Percentiles rank a stretch among this genome's conserved stretches.
Evolutionary conservation across 2,329 filamentous ascomycete species (phyloP).

Genomic region (Biscogniauxia sp.): DNA sequence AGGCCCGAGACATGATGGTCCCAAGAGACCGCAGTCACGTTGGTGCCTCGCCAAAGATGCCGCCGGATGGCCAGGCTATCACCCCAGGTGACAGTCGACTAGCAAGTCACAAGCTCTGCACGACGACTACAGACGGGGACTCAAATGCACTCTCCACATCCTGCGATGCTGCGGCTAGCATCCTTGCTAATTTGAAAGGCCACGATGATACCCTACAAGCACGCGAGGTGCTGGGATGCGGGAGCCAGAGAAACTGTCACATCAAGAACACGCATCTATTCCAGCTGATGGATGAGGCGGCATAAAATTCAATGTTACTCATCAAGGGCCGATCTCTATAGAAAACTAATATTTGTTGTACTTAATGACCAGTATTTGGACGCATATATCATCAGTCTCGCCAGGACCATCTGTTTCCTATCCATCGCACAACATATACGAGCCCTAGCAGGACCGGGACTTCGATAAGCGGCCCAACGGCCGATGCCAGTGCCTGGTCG

Average conservation of each 20-base stretch:
- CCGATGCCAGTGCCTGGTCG: conserved; percentile 77
- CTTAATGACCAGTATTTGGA: neutral
- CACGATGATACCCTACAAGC: conserved; percentile 20
- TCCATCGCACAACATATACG: conserved; percentile 69
- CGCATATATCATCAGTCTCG: conserved; percentile 31
- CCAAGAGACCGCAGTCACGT: neutral
- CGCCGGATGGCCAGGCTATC: neutral
- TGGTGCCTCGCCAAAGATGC: neutral
- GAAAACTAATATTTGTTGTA: too few relatives aligned
- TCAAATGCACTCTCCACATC: conserved; percentile 19
- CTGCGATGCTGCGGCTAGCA: conserved; percentile 29
- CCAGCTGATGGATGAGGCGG: conserved; percentile 30
- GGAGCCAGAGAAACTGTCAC: conserved; percentile 21
- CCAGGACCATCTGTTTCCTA: conserved; percentile 56
- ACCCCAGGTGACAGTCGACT: neutral
- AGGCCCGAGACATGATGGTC: conserved; percentile 13
- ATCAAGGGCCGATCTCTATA: neutral
- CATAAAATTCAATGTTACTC: neutral
- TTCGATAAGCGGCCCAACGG: conserved; percentile 82
- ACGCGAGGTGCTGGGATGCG: conserved; percentile 23
- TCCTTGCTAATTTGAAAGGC: conserved; percentile 27
- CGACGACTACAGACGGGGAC: neutral
- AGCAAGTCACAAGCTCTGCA: neutral
- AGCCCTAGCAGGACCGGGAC: conserved; percentile 76
- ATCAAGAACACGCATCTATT: conserved; percentile 33